These are phyloP conservation scores for Ramularia collo-cygni DNA, from an alignment of 2,329 filamentous ascomycete genomes.

Conservation along the genomic window DNA sequence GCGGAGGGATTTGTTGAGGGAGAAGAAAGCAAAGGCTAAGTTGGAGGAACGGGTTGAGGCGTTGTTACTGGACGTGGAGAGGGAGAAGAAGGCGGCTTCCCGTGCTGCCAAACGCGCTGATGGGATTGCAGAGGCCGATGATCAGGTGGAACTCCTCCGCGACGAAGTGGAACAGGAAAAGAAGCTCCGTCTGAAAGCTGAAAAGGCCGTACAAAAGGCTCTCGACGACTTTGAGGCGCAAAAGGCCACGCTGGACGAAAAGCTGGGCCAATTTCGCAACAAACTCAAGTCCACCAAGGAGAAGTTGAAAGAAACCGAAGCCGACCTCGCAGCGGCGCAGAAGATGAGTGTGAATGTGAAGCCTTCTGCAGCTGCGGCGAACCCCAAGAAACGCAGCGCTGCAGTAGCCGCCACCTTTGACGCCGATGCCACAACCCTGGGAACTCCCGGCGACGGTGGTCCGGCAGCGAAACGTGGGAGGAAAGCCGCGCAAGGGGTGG, in stretches of 20 bases:
- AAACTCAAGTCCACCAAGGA: constrained; percentile 66
- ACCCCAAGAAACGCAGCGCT: constrained; percentile 35
- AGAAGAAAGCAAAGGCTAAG: constrained; percentile 26
- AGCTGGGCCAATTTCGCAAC: constrained; percentile 60
- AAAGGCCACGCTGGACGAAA: constrained; percentile 61
- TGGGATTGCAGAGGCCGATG: constrained; percentile 34
- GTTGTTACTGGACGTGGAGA: constrained; percentile 27
- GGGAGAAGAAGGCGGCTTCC: constrained; percentile 28
- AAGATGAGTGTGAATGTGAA: constrained; percentile 31
- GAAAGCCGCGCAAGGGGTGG: constrained; percentile 52
- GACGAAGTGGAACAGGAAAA: constrained; percentile 46
- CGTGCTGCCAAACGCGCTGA: constrained; percentile 37
- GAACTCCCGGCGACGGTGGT: constrained; percentile 41
- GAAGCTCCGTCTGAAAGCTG: constrained; percentile 45
- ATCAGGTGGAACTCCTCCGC: constrained; percentile 42
- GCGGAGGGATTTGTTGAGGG: constrained; percentile 27
- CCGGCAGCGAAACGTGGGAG: constrained; percentile 41
- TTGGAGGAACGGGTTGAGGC: constrained; percentile 33
- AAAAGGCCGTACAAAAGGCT: constrained; percentile 49
- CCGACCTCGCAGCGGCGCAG: constrained; percentile 41
- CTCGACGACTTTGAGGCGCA: constrained; percentile 55
- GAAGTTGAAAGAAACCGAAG: constrained; percentile 61
- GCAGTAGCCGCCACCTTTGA: constrained; percentile 35
- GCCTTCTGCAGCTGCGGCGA: constrained; percentile 26
- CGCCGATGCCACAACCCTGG: constrained; percentile 41